Base-by-base conservation (phyloP, 2,329 filamentous ascomycete genomes). In the Ophiostoma angusticollis region DNA sequence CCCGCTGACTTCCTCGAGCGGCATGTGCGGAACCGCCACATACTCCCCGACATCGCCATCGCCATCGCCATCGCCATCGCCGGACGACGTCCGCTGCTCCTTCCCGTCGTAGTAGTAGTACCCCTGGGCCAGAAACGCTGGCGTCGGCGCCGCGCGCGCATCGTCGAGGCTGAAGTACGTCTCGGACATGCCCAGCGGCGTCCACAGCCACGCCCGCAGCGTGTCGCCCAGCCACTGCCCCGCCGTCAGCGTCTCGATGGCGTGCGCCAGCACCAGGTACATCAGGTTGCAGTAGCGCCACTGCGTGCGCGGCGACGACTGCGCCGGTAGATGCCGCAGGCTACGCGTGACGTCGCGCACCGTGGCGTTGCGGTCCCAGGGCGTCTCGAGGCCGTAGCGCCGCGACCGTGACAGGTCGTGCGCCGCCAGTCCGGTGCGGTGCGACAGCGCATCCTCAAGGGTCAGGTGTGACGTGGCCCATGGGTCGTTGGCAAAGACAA, bases 241-340 rank as follows among this genome's bases (percentile, higher is more conserved):
- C 4, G 3, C 45, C 23, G 62, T 63, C 1, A 67, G 49, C 2
- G 53, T 60, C 50, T 72, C 59, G 7, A 70, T 49, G 3, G 58
- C 54, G 47, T 70, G 60, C n/a, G 61, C 54, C 0, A 64, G 61
- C 1, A 61, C 61, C 25, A 62, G 59, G 49, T 58, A 74, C 62
- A 72, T 67, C 17, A 67, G 52, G 48, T 74, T 74, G 55, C 59
- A 64, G 52, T 74, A 74, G 45, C 67, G 59, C 35, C 51, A 68
- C 9, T 48, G 53, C 0, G 59, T 61, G 11, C 67, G 58, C 14
- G 65, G 52, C 21, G 60, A 46, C 6, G 54, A 52, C 7, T 53
- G 60, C 27, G 64, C 50, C 2, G 56, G 59, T 5, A 71, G 53
- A 46, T 69, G 49, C 4, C 64, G 59, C 37, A 73, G 48, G 24